Percentiles rank a stretch among this genome's conserved stretches.
phyloP scores from a whole-genome alignment of 176 grass and related monocot genomes.

The Bromus sterilis region DNA sequence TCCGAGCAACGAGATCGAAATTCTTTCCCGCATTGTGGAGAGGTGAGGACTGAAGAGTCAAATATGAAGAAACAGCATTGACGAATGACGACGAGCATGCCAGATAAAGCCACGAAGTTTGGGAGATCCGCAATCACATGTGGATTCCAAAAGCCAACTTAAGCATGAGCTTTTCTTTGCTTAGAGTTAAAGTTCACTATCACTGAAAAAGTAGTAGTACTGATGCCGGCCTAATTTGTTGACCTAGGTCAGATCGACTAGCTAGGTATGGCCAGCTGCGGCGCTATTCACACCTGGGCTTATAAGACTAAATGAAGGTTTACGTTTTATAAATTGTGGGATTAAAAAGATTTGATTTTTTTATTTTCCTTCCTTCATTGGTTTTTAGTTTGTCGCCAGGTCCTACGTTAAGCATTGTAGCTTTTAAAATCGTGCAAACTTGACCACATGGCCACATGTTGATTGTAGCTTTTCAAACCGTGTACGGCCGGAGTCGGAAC shows the following conservation, averaged over 20 bases:
- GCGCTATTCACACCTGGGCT: slow-evolving; percentile 31
- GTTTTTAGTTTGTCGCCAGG: not conserved
- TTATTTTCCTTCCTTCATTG: not conserved
- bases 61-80: not conserved
- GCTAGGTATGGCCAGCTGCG: not conserved
- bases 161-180: slow-evolving; percentile 1
- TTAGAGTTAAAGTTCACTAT: not conserved
- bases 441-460: slow-evolving; percentile 1
- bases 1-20: not conserved
- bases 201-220: not conserved
- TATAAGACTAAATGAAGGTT: slow-evolving; percentile 8
- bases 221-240: slow-evolving; percentile 31
- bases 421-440: slow-evolving; percentile 22
- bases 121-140: slow-evolving; percentile 19
- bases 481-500: not conserved
- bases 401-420: not conserved
- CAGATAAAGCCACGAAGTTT: slow-evolving; percentile 16
- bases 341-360: too few species aligned
- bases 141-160: not conserved
- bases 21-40: not conserved
- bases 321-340: not conserved
- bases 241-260: slow-evolving; percentile 17
- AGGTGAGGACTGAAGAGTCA: not conserved
- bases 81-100: not conserved
- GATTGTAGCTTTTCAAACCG: slow-evolving; percentile 19